Evolutionary conservation across 1,139 yeast genomes (phyloP).

Genomic region (Sugiyamaella novakii): DNA sequence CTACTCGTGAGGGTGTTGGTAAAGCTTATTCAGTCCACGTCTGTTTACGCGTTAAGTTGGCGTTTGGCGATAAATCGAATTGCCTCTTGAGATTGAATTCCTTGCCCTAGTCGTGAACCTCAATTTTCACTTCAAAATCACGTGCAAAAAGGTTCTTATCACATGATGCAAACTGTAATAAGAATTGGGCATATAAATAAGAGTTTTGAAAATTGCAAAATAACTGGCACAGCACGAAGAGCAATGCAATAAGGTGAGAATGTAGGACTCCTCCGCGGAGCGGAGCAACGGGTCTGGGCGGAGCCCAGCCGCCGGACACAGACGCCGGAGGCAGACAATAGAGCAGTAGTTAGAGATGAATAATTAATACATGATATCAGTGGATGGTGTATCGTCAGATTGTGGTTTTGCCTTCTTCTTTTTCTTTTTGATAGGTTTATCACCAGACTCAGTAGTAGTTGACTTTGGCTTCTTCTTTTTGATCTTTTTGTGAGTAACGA

Average conservation of each 20-base stretch:
- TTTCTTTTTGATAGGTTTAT: conserved; percentile 7
- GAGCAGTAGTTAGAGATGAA: background rate
- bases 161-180: no score
- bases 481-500: conserved; percentile 37
- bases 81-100: no score
- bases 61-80: no score
- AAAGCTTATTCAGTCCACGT: no score
- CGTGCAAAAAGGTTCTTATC: no score
- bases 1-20: no score
- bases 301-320: conserved; percentile 15
- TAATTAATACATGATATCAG: conserved; percentile 4
- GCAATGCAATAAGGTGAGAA: no score
- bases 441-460: conserved; percentile 11
- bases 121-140: no score
- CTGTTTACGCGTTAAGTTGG: no score
- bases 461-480: conserved; percentile 29
- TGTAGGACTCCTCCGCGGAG: no score
- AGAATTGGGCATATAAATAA: background rate
- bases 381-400: background rate
- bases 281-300: conserved; percentile 11
- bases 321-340: background rate
- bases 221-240: no score
- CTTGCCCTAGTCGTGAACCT: no score
- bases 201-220: background rate
- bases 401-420: conserved; percentile 10